Base-by-base conservation (phyloP, 139 green algal species). In the Dunaliella sp. region DNA sequence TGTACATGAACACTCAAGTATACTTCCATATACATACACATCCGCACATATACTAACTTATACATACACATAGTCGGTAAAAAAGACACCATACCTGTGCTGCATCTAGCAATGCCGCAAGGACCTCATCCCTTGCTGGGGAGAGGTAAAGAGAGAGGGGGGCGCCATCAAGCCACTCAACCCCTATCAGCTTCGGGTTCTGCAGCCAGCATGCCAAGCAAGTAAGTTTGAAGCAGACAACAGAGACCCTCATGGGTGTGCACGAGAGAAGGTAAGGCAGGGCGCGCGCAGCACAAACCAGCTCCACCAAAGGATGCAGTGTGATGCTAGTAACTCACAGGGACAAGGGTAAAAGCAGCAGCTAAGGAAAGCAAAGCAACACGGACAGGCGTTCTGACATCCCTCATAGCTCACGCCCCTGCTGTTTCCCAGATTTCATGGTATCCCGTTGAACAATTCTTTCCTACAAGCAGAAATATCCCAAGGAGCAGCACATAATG, bases 131-230 rank as follows among this genome's bases (percentile, higher is more conserved):
- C 2, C 95, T 84, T 1, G 89, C 92, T 1, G 93, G 89, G 0
- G 92, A 92, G 73, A 93, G 87, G 81, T 94, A 97, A 59, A 95
- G 84, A 30, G 87, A 87, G 21, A 90, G 84, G 0, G 89, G 90
- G 0, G 84, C 87, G 28, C 94, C 93, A 76, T 95, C 92, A 0
- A 77, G 38, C 94, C 94, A 98, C 88, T 98, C 94, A 1, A 98
- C 75, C 0, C 88, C 93, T 78, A 97, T 77, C 87, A 95, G 93
- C 78, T 95, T 92, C 0, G 95, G 92, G 80, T 98, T 92, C 24
- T 94, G 89, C 0, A 85, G 32, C 59, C 92, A 95, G 36, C 88
- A 84, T 1, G 92, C 87, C 59, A 94, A 59, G 1, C 88, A 78
- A 33, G 7, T 65, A 65, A 65, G 48, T 7, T 65, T 7, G 7